Evolutionary conservation across 2,329 filamentous ascomycete species (phyloP).

Genomic region (Ceratocystis eucalypticola): DNA sequence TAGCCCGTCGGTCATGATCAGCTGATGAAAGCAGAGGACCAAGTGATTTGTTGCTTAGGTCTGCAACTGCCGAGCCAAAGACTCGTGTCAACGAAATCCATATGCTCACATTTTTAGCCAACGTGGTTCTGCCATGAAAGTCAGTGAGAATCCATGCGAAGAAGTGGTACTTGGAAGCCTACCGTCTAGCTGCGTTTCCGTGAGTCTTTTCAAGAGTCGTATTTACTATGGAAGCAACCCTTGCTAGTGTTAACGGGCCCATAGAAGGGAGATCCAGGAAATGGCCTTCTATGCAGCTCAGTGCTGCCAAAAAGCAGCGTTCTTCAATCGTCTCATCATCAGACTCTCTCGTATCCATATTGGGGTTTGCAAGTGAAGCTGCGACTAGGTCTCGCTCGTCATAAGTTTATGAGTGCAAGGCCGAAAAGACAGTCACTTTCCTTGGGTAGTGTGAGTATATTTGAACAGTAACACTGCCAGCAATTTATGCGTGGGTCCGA

Average conservation of each 20-base stretch:
- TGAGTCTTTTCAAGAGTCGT: conserved; percentile 52
- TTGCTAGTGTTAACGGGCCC: conserved; percentile 41
- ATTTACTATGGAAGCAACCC: conserved; percentile 43
- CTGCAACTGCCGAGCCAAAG: conserved; percentile 47
- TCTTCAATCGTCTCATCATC: conserved; percentile 46
- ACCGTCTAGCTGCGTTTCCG: conserved; percentile 47
- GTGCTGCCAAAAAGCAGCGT: conserved; percentile 45
- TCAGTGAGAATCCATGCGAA: not conserved
- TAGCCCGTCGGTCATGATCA: conserved; percentile 42
- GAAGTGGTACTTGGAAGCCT: conserved; percentile 20
- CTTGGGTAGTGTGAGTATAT: no score
- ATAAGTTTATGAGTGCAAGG: not conserved
- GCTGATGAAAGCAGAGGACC: conserved; percentile 41
- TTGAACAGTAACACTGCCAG: no score
- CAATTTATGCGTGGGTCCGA: no score
- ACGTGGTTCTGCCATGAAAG: conserved; percentile 34
- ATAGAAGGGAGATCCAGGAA: conserved; percentile 44
- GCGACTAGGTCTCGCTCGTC: not conserved
- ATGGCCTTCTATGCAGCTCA: conserved; percentile 49
- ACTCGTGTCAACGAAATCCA: conserved; percentile 53
- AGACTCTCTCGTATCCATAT: conserved; percentile 7
- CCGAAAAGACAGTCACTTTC: no score
- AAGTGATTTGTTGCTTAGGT: conserved; percentile 45
- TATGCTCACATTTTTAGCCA: conserved; percentile 49
- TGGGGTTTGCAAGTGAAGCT: not conserved